Conservation (phyloP, 1,284 basidiomycete genomes). For the Polyporus tsugae region DNA sequence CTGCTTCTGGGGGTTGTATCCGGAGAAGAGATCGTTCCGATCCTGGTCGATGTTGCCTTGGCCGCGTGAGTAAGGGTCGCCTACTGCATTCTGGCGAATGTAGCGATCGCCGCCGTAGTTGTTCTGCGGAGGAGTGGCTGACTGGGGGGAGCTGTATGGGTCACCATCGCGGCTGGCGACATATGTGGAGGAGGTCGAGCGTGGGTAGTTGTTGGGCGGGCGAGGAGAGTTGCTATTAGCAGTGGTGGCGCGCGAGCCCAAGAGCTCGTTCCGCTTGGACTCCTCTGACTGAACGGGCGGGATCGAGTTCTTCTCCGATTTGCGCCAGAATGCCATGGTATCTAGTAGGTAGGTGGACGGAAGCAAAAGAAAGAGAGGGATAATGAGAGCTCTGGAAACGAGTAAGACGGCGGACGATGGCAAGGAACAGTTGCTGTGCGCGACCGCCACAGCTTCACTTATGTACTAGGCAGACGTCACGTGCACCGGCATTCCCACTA, state of each 20-base stretch:
- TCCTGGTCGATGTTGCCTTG: constrained; percentile 65
- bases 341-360: constrained; percentile 11
- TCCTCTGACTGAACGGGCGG: constrained; percentile 63
- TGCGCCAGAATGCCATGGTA: constrained; percentile 80
- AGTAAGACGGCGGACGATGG: constrained; percentile 22
- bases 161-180: constrained; percentile 73
- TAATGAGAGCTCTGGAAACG: constrained; percentile 1
- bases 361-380: constrained; percentile 11
- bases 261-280: constrained; percentile 42
- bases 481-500: constrained; percentile 14
- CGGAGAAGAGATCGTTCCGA: constrained; percentile 79
- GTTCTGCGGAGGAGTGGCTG: constrained; percentile 41
- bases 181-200: constrained; percentile 68
- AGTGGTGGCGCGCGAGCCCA: constrained; percentile 39
- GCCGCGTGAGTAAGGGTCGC: constrained; percentile 70
- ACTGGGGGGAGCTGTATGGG: constrained; percentile 44
- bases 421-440: constrained; percentile 28
- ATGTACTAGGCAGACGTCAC: constrained; percentile 23
- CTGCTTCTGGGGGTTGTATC: constrained; percentile 67
- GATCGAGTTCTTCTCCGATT: constrained; percentile 67
- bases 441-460: constrained; percentile 28
- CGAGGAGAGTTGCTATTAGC: constrained; percentile 49
- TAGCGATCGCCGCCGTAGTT: constrained; percentile 53
- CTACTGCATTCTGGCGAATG: constrained; percentile 58
- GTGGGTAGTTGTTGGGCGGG: constrained; percentile 49